phyloP scores from a whole-genome alignment of 2,329 filamentous ascomycete genomes.

The Aspergillus neoniger region DNA sequence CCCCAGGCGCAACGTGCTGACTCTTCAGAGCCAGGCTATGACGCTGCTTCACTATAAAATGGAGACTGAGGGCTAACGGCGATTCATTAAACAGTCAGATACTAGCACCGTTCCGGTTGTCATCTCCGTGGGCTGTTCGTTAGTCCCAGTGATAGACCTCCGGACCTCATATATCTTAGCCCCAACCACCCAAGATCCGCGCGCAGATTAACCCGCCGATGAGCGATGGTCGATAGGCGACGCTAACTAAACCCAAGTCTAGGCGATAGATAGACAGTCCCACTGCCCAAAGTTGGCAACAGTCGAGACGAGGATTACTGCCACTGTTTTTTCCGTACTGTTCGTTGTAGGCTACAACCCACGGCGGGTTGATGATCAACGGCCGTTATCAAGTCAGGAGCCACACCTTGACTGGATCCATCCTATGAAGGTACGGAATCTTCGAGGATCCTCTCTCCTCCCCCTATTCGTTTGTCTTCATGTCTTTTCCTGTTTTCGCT shows the following conservation, averaged over 20 bases:
- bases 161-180: not conserved
- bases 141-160: constrained; percentile 7
- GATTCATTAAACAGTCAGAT: constrained; percentile 8
- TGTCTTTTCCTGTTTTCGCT: no score
- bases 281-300: not conserved
- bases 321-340: not conserved
- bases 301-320: not conserved
- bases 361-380: constrained; percentile 15
- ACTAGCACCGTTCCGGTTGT: constrained; percentile 15
- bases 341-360: not conserved
- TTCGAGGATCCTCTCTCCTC: not conserved
- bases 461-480: not conserved
- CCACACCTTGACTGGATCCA: not conserved
- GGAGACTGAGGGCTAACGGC: not conserved
- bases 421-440: not conserved
- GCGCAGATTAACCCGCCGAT: constrained; percentile 10
- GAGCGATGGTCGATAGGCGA: constrained; percentile 4
- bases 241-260: constrained; percentile 1
- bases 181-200: constrained; percentile 9
- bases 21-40: not conserved
- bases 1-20: constrained; percentile 1
- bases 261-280: not conserved
- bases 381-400: constrained; percentile 13
- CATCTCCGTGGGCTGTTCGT: constrained; percentile 14
- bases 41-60: not conserved